Evolutionary conservation across 768 basidiomycete species (phyloP).

Genomic region (Coprinopsis marcescibilis): DNA sequence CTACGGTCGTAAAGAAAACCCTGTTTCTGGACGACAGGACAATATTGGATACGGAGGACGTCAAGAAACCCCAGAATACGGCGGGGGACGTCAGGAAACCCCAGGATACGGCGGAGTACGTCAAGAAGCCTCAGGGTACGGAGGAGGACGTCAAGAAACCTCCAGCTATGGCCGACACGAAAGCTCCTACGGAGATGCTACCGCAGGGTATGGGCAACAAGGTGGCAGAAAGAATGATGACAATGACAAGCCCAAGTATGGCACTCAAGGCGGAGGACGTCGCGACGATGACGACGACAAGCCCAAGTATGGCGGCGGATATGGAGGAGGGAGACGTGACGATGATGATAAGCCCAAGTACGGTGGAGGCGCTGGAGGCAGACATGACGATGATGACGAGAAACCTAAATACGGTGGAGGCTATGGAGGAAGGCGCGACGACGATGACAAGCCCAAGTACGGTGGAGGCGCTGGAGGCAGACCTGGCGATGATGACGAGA

Average conservation of each 20-base stretch:
- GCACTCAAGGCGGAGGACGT: constrained; percentile 15
- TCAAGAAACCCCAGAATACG: neutral
- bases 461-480: neutral
- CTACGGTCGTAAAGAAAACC: neutral
- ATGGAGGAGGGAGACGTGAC: constrained; percentile 3
- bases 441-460: constrained; percentile 11
- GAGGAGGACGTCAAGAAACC: neutral
- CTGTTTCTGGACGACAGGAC: neutral
- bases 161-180: constrained; percentile 1
- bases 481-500: constrained; percentile 6
- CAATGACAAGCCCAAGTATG: constrained; percentile 9
- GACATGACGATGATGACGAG: constrained; percentile 6
- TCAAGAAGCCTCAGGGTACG: constrained; percentile 1
- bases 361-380: neutral
- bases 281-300: constrained; percentile 16
- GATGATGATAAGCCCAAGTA: constrained; percentile 12
- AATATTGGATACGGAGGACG: neutral
- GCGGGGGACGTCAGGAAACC: constrained; percentile 4
- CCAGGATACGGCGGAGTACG: constrained; percentile 10
- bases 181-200: neutral
- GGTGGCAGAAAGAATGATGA: constrained; percentile 1
- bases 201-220: neutral
- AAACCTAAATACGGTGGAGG: constrained; percentile 8
- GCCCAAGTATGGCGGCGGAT: constrained; percentile 7
- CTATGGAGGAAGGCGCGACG: constrained; percentile 6